Conservation (phyloP, 2,329 filamentous ascomycete genomes). For the Aspergillus versicolor region DNA sequence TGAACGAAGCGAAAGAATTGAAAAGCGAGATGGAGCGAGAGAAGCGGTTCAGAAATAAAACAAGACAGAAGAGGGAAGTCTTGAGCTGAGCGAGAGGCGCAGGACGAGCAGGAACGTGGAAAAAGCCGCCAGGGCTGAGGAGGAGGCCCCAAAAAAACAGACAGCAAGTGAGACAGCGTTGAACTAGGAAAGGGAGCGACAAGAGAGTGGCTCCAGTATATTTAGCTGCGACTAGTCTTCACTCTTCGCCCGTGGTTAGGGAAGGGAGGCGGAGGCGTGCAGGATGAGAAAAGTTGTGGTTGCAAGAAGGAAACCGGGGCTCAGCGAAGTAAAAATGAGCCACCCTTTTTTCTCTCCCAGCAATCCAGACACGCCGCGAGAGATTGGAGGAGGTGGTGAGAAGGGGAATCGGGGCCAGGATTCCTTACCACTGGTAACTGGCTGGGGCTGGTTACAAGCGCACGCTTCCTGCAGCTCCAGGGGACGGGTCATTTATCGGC, state of each 20-base stretch:
- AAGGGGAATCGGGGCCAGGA: conserved; percentile 5
- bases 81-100: conserved; percentile 17
- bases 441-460: not conserved
- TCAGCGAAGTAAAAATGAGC: not conserved
- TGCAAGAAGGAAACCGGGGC: not conserved
- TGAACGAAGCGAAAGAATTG: conserved; percentile 11
- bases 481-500: not conserved
- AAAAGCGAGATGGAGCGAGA: not conserved
- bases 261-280: not conserved
- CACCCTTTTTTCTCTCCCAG: conserved; percentile 3
- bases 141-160: conserved; percentile 18
- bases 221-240: conserved; percentile 1
- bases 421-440: conserved; percentile 8
- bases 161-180: conserved; percentile 11
- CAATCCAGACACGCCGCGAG: not conserved
- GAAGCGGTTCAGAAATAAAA: conserved; percentile 11
- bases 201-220: conserved; percentile 7
- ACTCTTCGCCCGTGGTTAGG: conserved; percentile 2
- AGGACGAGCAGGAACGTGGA: conserved; percentile 23
- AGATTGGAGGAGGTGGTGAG: not conserved
- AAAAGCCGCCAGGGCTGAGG: conserved; percentile 26
- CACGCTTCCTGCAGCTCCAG: not conserved
- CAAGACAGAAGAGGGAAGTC: conserved; percentile 10
- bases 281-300: not conserved
- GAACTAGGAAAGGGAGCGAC: not conserved